Conservation (phyloP, 108 stramenopile genomes). For the Skeletonema grethae region DNA sequence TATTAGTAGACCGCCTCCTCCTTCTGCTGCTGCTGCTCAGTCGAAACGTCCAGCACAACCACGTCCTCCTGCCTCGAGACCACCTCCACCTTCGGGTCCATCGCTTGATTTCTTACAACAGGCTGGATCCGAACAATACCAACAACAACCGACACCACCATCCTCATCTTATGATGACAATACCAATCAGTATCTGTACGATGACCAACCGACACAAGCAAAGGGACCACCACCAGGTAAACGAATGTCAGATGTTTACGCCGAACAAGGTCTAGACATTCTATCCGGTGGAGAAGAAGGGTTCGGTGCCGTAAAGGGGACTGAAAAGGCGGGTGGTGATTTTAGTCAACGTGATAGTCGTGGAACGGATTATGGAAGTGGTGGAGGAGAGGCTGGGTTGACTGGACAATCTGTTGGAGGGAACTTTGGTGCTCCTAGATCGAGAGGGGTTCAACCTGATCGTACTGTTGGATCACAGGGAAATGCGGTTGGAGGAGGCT, state of each 20-base stretch:
- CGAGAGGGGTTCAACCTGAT: neutral
- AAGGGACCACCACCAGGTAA: neutral
- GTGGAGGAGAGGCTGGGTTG: neutral
- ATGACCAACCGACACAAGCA: neutral
- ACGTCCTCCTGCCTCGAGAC: conserved; percentile 1
- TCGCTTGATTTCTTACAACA: neutral
- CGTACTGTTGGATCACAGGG: neutral
- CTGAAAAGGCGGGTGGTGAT: neutral
- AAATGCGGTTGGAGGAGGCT: conserved; percentile 1
- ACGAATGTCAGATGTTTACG: neutral
- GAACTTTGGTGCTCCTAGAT: neutral
- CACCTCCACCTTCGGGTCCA: neutral
- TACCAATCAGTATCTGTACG: neutral
- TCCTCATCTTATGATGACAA: neutral
- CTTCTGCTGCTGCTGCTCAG: neutral
- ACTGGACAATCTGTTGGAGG: neutral
- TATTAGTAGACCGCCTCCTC: neutral
- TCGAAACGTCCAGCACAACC: neutral
- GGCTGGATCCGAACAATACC: neutral
- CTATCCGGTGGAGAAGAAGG: conserved; percentile 2
- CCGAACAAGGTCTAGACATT: neutral
- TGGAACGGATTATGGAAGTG: neutral
- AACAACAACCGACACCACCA: neutral
- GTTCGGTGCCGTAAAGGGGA: neutral
- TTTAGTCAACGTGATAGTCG: conserved; percentile 4